phyloP scores from a whole-genome alignment of 495 filamentous ascomycete species.

The Daldinia bambusicola region DNA sequence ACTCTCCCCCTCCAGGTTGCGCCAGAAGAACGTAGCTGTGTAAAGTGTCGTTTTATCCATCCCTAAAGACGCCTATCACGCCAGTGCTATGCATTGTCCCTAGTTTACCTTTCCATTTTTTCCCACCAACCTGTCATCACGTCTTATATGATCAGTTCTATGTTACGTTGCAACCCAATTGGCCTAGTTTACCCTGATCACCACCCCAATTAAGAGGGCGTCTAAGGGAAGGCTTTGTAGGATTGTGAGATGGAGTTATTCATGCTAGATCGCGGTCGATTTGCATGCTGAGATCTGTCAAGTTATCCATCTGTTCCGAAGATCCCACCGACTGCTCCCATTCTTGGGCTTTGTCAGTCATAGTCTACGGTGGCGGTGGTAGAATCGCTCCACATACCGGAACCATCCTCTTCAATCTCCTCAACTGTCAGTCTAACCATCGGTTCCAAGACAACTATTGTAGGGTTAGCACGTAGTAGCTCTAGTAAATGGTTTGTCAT shows the following conservation, averaged over 20 bases:
- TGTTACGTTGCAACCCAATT: constrained; percentile 12
- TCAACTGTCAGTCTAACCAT: constrained; percentile 58
- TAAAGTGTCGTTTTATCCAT: constrained; percentile 33
- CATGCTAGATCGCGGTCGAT: constrained; percentile 48
- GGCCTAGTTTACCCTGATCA: neutral
- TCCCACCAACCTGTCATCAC: constrained; percentile 33
- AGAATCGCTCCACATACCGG: constrained; percentile 62
- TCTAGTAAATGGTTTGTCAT: neutral
- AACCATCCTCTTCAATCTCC: constrained; percentile 65
- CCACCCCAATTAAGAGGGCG: neutral
- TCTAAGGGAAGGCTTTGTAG: constrained; percentile 5
- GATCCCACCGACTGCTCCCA: constrained; percentile 58
- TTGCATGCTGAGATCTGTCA: constrained; percentile 53
- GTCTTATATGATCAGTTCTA: constrained; percentile 8
- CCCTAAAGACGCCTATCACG: constrained; percentile 40
- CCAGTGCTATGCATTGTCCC: constrained; percentile 39
- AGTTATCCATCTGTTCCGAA: constrained; percentile 53
- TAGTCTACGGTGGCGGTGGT: constrained; percentile 52
- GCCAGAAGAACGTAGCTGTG: constrained; percentile 18
- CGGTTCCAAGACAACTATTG: constrained; percentile 54
- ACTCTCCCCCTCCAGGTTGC: constrained; percentile 5
- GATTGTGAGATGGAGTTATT: neutral
- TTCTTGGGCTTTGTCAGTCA: constrained; percentile 53
- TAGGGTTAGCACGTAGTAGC: constrained; percentile 31
- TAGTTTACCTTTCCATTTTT: constrained; percentile 34